Percentiles rank a stretch among this genome's conserved stretches.
These are phyloP conservation scores for Didymellaceae sp. DNA, from an alignment of 2,329 filamentous ascomycete species.

Conservation along the genomic window DNA sequence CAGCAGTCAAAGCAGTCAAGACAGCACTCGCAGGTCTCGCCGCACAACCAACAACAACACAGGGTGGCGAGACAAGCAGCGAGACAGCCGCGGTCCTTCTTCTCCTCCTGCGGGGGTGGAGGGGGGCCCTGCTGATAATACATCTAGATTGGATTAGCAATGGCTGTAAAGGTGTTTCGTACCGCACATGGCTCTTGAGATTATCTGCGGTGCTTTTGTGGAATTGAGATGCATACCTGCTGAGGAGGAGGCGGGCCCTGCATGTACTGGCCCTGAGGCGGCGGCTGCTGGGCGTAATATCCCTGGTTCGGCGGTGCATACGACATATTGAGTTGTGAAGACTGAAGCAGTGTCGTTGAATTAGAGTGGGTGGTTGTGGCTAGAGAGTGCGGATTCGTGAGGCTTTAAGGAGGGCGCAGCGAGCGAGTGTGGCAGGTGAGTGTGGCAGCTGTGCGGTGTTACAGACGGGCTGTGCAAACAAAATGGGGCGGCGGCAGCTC, in stretches of 20 bases:
- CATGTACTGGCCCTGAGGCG: conserved; percentile 35
- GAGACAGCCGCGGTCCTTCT: conserved; percentile 45
- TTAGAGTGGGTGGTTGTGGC: conserved; percentile 12
- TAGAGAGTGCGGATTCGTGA: conserved; percentile 1
- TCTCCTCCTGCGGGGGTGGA: conserved; percentile 30
- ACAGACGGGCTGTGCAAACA: neutral
- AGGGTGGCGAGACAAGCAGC: conserved; percentile 44
- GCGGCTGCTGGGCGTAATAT: conserved; percentile 38
- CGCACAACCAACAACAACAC: conserved; percentile 47
- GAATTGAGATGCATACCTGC: no score
- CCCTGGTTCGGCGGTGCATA: conserved; percentile 28
- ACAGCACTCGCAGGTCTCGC: conserved; percentile 47
- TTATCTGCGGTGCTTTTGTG: no score
- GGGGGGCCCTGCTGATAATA: conserved; percentile 30
- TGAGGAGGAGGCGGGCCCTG: conserved; percentile 31
- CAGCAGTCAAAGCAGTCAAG: conserved; percentile 43
- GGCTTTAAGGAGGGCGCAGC: neutral
- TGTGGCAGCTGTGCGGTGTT: neutral
- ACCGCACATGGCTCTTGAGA: no score
- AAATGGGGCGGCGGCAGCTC: neutral
- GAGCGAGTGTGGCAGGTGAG: neutral
- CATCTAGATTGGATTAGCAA: conserved; percentile 30
- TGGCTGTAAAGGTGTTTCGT: neutral
- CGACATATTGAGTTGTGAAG: conserved; percentile 12
- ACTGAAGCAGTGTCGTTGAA: conserved; percentile 11